Evolutionary conservation across 805 yeast genomes (phyloP).

Genomic region (Saccharomycopsis fodiens): DNA sequence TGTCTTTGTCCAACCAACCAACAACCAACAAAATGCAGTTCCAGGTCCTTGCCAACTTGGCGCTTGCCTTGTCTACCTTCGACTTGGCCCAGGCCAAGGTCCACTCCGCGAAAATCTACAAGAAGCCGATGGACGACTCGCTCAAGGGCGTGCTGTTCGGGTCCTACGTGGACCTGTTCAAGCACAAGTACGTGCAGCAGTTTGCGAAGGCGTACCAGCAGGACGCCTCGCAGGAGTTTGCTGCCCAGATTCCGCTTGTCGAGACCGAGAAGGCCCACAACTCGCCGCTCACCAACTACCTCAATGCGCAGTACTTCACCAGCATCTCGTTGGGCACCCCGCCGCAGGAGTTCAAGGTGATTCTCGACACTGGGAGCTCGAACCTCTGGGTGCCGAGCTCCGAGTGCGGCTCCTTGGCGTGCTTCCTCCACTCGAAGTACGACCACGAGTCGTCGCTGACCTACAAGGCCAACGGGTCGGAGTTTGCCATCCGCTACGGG

Average conservation of each 20-base stretch:
- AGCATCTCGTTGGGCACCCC: constrained; percentile 92
- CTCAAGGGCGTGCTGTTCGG: constrained; percentile 42
- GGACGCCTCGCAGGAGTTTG: constrained; percentile 22
- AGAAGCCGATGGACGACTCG: constrained; percentile 49
- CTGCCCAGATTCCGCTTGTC: constrained; percentile 23
- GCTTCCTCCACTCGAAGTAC: constrained; percentile 88
- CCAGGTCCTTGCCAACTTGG: constrained; percentile 12
- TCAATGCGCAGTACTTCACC: constrained; percentile 94
- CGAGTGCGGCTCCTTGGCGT: constrained; percentile 89
- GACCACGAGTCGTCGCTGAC: constrained; percentile 77
- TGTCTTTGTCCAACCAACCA: too few species aligned
- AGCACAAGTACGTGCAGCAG: constrained; percentile 49
- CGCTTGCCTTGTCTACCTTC: constrained; percentile 10
- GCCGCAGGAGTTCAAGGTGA: constrained; percentile 85
- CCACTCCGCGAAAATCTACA: constrained; percentile 50
- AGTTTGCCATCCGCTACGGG: constrained; percentile 83
- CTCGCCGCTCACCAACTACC: constrained; percentile 83
- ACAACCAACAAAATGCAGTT: constrained; percentile 20
- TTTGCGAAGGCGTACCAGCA: constrained; percentile 41
- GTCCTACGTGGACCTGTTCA: constrained; percentile 50
- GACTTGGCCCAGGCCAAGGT: constrained; percentile 39
- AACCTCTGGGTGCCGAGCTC: constrained; percentile 93
- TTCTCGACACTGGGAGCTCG: constrained; percentile 93
- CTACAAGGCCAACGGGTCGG: constrained; percentile 80
- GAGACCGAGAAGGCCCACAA: constrained; percentile 38